Percentiles rank a stretch among this genome's conserved stretches.
Conservation (phyloP, 495 filamentous ascomycete genomes). For the Aspergillus affinis region DNA sequence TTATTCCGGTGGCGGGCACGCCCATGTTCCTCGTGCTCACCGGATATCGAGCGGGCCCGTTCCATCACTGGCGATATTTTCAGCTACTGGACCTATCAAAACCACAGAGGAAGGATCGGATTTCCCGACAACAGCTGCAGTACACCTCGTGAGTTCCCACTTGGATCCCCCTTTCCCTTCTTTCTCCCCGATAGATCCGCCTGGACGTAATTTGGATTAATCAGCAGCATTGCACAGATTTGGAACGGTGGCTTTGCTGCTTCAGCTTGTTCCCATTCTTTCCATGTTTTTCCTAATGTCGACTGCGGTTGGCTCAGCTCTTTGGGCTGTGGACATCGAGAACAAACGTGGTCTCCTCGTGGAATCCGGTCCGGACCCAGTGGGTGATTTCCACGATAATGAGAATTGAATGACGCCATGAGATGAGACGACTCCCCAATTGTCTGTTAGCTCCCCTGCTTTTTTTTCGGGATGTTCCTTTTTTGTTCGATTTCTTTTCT, state of each 20-base stretch:
- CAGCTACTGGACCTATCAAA: conserved; percentile 56
- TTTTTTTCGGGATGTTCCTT: background rate
- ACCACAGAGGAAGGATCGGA: conserved; percentile 54
- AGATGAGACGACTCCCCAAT: conserved; percentile 8
- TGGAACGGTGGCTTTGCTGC: conserved; percentile 57
- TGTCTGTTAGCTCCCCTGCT: background rate
- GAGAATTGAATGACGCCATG: conserved; percentile 25
- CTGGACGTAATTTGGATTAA: background rate
- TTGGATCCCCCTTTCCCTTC: background rate
- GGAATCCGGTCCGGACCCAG: conserved; percentile 22
- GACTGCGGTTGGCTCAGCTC: conserved; percentile 59
- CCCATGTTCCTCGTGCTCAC: conserved; percentile 64
- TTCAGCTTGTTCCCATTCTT: conserved; percentile 62
- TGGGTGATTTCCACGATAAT: conserved; percentile 33
- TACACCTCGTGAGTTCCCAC: conserved; percentile 59
- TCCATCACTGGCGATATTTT: conserved; percentile 69
- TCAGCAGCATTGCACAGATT: conserved; percentile 42
- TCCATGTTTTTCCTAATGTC: conserved; percentile 70
- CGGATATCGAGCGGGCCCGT: conserved; percentile 62
- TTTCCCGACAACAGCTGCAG: conserved; percentile 51
- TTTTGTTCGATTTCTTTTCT: conserved; percentile 1
- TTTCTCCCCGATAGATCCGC: conserved; percentile 7
- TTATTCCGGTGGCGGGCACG: conserved; percentile 62
- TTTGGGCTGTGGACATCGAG: conserved; percentile 63
- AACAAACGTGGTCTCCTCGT: conserved; percentile 36